Percentiles rank a stretch among this genome's conserved stretches.
These are phyloP conservation scores for Cyberlindnera xishuangbannaensis DNA, from an alignment of 805 yeast species.

Conservation along the genomic window DNA sequence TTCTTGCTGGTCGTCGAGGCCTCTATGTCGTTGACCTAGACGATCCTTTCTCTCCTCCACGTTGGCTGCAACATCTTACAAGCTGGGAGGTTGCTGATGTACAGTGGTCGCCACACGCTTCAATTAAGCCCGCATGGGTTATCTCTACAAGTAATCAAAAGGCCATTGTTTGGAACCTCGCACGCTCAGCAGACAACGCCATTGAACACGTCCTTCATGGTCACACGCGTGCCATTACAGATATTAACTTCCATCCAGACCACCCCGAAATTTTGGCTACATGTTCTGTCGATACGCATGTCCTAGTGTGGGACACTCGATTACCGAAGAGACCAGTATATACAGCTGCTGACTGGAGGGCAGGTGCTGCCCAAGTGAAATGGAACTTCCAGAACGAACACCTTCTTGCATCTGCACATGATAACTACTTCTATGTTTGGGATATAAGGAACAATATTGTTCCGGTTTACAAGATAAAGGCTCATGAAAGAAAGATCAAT, in stretches of 20 bases:
- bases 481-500: slow-evolving; percentile 83
- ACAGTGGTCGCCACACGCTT: slow-evolving; percentile 92
- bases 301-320: slow-evolving; percentile 88
- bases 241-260: slow-evolving; percentile 84
- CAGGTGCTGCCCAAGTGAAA: slow-evolving; percentile 92
- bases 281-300: slow-evolving; percentile 85
- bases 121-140: slow-evolving; percentile 86
- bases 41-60: slow-evolving; percentile 91
- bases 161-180: slow-evolving; percentile 90
- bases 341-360: slow-evolving; percentile 89
- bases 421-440: slow-evolving; percentile 77
- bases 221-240: slow-evolving; percentile 91
- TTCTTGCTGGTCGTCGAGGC: slow-evolving; percentile 80
- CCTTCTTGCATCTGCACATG: slow-evolving; percentile 83
- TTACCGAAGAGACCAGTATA: slow-evolving; percentile 67
- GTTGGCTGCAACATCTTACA: slow-evolving; percentile 88
- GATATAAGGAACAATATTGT: slow-evolving; percentile 77
- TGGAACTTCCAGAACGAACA: slow-evolving; percentile 80
- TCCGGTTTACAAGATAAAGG: slow-evolving; percentile 63
- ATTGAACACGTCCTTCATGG: slow-evolving; percentile 84
- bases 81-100: slow-evolving; percentile 99
- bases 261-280: slow-evolving; percentile 88
- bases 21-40: slow-evolving; percentile 86
- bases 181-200: slow-evolving; percentile 62
- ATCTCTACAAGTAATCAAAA: slow-evolving; percentile 93